These are phyloP conservation scores for Hyaloperonospora brassicae DNA, from an alignment of 352 stramenopile species.

Conservation along the genomic window DNA sequence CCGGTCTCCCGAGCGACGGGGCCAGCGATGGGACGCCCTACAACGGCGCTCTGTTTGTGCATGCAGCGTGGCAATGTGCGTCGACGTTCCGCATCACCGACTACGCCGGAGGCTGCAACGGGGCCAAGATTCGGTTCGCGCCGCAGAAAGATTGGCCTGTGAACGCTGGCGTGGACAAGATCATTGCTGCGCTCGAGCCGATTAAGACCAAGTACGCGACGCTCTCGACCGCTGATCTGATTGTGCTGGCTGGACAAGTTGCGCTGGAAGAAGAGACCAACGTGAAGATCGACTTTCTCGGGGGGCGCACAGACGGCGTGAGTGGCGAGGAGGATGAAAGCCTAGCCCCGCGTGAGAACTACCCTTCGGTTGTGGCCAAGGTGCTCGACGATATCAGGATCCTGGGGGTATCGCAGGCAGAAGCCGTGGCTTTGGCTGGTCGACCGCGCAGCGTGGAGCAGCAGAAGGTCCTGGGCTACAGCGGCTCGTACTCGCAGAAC, in stretches of 20 bases:
- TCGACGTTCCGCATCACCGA: slow-evolving; percentile 82
- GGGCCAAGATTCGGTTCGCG: slow-evolving; percentile 77
- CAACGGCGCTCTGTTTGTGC: slow-evolving; percentile 47
- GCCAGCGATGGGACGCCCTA: slow-evolving; percentile 21
- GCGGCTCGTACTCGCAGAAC: no score
- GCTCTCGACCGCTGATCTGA: slow-evolving; percentile 90
- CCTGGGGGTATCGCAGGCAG: slow-evolving; percentile 85
- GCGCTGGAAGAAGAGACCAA: slow-evolving; percentile 20
- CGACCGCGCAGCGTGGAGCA: slow-evolving; percentile 87
- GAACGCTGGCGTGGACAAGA: slow-evolving; percentile 75
- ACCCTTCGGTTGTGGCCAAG: slow-evolving; percentile 56
- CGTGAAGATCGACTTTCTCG: slow-evolving; percentile 26
- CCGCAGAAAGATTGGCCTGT: slow-evolving; percentile 76
- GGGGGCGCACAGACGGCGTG: slow-evolving; percentile 55
- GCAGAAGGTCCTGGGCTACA: slow-evolving; percentile 73
- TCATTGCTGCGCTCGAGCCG: slow-evolving; percentile 65
- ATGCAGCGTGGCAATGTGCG: slow-evolving; percentile 82
- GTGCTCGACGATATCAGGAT: slow-evolving; percentile 90
- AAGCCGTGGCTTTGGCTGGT: slow-evolving; percentile 91
- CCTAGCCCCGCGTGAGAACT: slow-evolving; percentile 86
- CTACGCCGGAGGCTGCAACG: slow-evolving; percentile 74
- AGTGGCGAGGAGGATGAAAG: slow-evolving; percentile 64
- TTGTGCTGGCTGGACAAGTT: slow-evolving; percentile 71
- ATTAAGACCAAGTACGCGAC: slow-evolving; percentile 84
- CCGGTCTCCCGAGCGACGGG: slow-evolving; percentile 24